Evolutionary conservation across 495 filamentous ascomycete species (phyloP).

Genomic region (Chaetomidium leptoderma): DNA sequence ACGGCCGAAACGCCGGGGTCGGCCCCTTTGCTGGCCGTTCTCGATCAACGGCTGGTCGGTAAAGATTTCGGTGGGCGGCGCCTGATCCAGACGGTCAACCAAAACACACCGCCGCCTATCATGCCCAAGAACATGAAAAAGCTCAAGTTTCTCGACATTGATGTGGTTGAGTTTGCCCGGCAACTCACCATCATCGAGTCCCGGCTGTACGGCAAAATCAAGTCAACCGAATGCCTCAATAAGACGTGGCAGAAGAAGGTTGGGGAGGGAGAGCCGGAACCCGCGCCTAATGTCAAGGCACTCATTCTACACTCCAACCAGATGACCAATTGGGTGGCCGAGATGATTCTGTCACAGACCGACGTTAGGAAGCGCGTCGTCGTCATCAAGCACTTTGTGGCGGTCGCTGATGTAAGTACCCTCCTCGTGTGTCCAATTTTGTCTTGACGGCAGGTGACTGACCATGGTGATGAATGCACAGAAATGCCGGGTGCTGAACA

Average conservation of each 20-base stretch:
- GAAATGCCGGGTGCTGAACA: slow-evolving; percentile 93
- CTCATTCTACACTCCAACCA: slow-evolving; percentile 97
- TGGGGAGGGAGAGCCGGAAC: slow-evolving; percentile 73
- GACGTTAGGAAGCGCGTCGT: slow-evolving; percentile 94
- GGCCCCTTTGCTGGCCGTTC: slow-evolving; percentile 68
- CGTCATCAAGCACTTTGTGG: slow-evolving; percentile 97
- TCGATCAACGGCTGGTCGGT: slow-evolving; percentile 82
- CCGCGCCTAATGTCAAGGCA: slow-evolving; percentile 89
- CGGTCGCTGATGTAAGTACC: slow-evolving; percentile 77
- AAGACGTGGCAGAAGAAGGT: slow-evolving; percentile 99
- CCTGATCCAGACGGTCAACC: slow-evolving; percentile 77
- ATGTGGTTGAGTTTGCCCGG: slow-evolving; percentile 89
- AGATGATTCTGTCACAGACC: slow-evolving; percentile 92
- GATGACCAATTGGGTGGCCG: slow-evolving; percentile 99
- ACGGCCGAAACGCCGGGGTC: slow-evolving; percentile 88
- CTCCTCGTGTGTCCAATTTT: neutral
- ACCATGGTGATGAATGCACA: slow-evolving; percentile 40
- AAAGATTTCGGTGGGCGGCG: slow-evolving; percentile 84
- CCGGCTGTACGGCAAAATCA: slow-evolving; percentile 89
- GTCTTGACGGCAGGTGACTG: slow-evolving; percentile 10
- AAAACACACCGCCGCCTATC: slow-evolving; percentile 76
- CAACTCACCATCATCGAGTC: slow-evolving; percentile 97
- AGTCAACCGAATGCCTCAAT: slow-evolving; percentile 90
- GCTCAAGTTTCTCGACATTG: slow-evolving; percentile 96
- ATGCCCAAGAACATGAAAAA: slow-evolving; percentile 99